Conservation (phyloP, 306 rosid genomes). For the Boehmeria nivea region DNA sequence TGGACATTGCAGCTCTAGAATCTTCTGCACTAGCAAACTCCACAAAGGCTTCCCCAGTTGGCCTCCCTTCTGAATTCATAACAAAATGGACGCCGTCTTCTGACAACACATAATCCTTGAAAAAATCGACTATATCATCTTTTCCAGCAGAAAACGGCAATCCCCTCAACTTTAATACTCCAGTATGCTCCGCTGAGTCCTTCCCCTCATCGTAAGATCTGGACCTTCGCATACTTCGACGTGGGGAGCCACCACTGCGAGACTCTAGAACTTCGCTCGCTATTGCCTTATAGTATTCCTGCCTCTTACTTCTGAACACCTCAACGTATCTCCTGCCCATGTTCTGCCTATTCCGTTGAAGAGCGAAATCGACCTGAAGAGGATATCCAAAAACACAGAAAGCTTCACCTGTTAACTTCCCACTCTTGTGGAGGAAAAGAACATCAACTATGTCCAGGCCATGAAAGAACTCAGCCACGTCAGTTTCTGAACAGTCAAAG, state of each 20-base stretch:
- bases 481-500: conserved; percentile 78
- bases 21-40: conserved; percentile 73
- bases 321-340: conserved; percentile 90
- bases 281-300: conserved; percentile 90
- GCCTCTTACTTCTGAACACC: conserved; percentile 91
- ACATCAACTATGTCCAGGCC: conserved; percentile 86
- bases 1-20: conserved; percentile 82
- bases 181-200: conserved; percentile 85
- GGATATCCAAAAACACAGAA: conserved; percentile 89
- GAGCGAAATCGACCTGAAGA: conserved; percentile 91
- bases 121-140: conserved; percentile 78
- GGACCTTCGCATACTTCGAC: conserved; percentile 54
- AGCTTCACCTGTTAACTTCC: conserved; percentile 86
- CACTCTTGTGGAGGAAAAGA: conserved; percentile 75
- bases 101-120: conserved; percentile 54
- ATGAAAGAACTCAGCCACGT: conserved; percentile 91
- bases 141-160: conserved; percentile 83
- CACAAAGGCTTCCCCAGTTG: conserved; percentile 90
- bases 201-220: conserved; percentile 74
- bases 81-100: conserved; percentile 55
- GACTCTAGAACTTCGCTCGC: conserved; percentile 71
- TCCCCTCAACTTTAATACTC: conserved; percentile 76
- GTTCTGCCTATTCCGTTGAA: conserved; percentile 82
- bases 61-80: conserved; percentile 90
- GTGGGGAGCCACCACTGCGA: conserved; percentile 65